These are phyloP conservation scores for Dactylellina sp. DNA, from an alignment of 2,329 filamentous ascomycete genomes.

Conservation along the genomic window DNA sequence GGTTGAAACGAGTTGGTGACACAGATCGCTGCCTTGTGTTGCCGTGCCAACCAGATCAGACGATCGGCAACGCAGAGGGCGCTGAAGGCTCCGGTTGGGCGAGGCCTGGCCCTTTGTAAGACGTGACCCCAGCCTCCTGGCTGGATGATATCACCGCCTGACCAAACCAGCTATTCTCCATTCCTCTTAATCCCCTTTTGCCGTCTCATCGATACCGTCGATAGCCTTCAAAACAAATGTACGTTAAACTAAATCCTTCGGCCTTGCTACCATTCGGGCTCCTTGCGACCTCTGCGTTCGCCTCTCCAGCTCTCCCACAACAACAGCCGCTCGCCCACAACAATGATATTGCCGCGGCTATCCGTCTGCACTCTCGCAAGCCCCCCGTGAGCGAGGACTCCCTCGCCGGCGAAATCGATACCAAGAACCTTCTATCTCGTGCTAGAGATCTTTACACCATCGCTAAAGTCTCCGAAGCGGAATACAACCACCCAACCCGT, in stretches of 20 bases:
- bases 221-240: slow-evolving; percentile 32
- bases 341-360: slow-evolving; percentile 16
- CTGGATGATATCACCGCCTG: slow-evolving; percentile 31
- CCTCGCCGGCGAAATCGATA: slow-evolving; percentile 65
- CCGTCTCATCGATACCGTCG: slow-evolving; percentile 11
- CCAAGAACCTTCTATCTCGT: slow-evolving; percentile 70
- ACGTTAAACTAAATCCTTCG: slow-evolving; percentile 42
- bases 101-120: neutral
- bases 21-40: slow-evolving; percentile 24
- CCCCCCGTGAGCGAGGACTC: slow-evolving; percentile 22
- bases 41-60: slow-evolving; percentile 36
- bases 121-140: slow-evolving; percentile 26
- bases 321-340: slow-evolving; percentile 25
- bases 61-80: neutral
- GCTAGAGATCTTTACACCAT: slow-evolving; percentile 74
- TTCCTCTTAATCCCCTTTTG: slow-evolving; percentile 15
- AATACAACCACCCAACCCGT: slow-evolving; percentile 76
- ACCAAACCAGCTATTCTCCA: slow-evolving; percentile 10
- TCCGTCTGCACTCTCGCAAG: slow-evolving; percentile 35
- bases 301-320: slow-evolving; percentile 9
- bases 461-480: slow-evolving; percentile 70
- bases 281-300: slow-evolving; percentile 21
- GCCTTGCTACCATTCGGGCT: slow-evolving; percentile 29
- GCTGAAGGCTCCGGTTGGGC: slow-evolving; percentile 9
- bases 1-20: slow-evolving; percentile 37